Conservation (phyloP, 352 stramenopile genomes). For the Pythium folliculosum region DNA sequence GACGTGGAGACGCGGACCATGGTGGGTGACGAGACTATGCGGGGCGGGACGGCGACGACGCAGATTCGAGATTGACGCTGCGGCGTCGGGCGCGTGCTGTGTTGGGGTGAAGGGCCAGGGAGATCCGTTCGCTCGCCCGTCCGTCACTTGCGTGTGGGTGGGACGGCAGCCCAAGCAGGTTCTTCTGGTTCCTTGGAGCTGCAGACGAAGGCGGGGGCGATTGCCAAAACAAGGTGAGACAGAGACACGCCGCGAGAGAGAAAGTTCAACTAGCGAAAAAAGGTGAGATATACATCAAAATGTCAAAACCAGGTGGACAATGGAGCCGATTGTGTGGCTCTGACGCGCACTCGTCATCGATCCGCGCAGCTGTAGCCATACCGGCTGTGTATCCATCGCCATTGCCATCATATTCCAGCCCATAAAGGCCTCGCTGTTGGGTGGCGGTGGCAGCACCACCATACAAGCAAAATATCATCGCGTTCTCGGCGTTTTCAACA, state of each 20-base stretch:
- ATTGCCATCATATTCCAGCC: too few species aligned
- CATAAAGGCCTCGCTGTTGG: too few species aligned
- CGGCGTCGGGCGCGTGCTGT: too few species aligned
- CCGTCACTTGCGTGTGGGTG: not conserved
- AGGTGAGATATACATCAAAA: conserved; percentile 15
- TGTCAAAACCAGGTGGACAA: conserved; percentile 16
- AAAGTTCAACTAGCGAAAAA: conserved; percentile 30
- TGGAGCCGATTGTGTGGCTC: not conserved
- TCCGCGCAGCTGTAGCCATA: conserved; percentile 1
- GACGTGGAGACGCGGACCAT: conserved; percentile 2
- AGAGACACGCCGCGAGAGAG: conserved; percentile 8
- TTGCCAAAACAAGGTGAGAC: conserved; percentile 34
- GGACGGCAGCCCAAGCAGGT: conserved; percentile 3
- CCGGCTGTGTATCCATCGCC: not conserved
- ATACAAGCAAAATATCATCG: too few species aligned
- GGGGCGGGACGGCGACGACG: not conserved
- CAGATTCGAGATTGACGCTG: not conserved
- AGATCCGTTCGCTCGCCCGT: not conserved
- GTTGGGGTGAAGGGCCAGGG: not conserved
- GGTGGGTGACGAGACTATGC: not conserved
- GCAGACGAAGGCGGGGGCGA: conserved; percentile 11
- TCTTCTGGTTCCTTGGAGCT: conserved; percentile 30
- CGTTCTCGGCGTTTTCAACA: too few species aligned
- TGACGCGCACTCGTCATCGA: conserved; percentile 21
- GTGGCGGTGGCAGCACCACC: too few species aligned